These are phyloP conservation scores for Bacterosira constricta DNA, from an alignment of 108 stramenopile genomes.

Conservation along the genomic window DNA sequence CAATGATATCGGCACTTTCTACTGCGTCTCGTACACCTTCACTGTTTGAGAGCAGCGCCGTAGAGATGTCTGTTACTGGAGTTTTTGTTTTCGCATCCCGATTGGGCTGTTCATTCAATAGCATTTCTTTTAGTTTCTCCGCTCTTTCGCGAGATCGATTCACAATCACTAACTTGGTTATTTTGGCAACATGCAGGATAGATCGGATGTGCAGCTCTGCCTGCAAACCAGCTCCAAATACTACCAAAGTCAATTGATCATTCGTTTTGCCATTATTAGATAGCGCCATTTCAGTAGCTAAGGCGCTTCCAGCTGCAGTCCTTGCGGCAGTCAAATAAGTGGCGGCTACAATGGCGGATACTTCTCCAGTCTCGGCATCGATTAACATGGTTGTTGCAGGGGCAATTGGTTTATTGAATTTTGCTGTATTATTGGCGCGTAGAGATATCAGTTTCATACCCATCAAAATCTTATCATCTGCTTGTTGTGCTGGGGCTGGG, in stretches of 20 bases:
- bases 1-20: slow-evolving; percentile 65
- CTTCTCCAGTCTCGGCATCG: slow-evolving; percentile 69
- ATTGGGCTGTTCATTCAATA: slow-evolving; percentile 14
- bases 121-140: slow-evolving; percentile 37
- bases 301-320: slow-evolving; percentile 77
- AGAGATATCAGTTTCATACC: slow-evolving; percentile 76
- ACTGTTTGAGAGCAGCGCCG: slow-evolving; percentile 44
- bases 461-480: slow-evolving; percentile 43
- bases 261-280: slow-evolving; percentile 16
- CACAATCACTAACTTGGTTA: slow-evolving; percentile 65
- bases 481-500: background rate
- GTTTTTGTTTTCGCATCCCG: slow-evolving; percentile 3
- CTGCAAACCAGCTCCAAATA: slow-evolving; percentile 85
- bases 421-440: slow-evolving; percentile 65
- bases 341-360: slow-evolving; percentile 63
- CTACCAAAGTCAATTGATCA: slow-evolving; percentile 48
- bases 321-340: slow-evolving; percentile 86
- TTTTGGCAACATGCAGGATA: slow-evolving; percentile 54
- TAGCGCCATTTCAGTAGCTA: slow-evolving; percentile 59
- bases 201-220: slow-evolving; percentile 74
- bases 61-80: slow-evolving; percentile 25
- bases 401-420: slow-evolving; percentile 60
- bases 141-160: slow-evolving; percentile 72
- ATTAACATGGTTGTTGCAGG: slow-evolving; percentile 77
- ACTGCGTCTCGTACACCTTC: slow-evolving; percentile 42